A percentile compares a stretch with the other conserved stretches of the same genome.
These are phyloP conservation scores for Myxozyma mucilagina DNA, from an alignment of 805 yeast genomes.

Conservation along the genomic window DNA sequence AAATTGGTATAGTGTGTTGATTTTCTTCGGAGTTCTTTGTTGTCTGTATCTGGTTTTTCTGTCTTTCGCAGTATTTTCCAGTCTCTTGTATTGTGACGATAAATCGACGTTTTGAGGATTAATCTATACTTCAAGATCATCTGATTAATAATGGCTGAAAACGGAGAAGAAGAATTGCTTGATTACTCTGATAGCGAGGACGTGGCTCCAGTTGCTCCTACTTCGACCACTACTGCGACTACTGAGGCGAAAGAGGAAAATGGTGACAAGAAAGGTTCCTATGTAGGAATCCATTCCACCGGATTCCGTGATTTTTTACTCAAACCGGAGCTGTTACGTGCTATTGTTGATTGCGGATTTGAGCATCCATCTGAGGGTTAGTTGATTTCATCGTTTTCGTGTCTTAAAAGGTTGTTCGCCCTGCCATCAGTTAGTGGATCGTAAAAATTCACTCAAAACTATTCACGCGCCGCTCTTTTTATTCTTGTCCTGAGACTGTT, in stretches of 20 bases:
- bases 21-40: too few species aligned
- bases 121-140: neutral
- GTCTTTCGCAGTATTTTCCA: too few species aligned
- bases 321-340: slow-evolving; percentile 95
- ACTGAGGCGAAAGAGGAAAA: slow-evolving; percentile 45
- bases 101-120: too few species aligned
- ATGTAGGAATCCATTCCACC: slow-evolving; percentile 97
- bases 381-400: slow-evolving; percentile 37
- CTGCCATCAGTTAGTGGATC: neutral
- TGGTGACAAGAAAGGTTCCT: slow-evolving; percentile 86
- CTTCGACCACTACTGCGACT: slow-evolving; percentile 35
- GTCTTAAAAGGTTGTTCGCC: neutral
- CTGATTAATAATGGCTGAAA: slow-evolving; percentile 46
- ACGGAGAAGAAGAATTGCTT: slow-evolving; percentile 98
- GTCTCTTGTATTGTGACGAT: too few species aligned
- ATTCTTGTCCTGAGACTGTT: too few species aligned
- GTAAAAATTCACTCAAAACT: neutral
- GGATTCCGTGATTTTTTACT: slow-evolving; percentile 96
- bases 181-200: slow-evolving; percentile 99
- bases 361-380: slow-evolving; percentile 99
- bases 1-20: too few species aligned
- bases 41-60: too few species aligned
- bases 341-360: slow-evolving; percentile 98
- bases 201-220: slow-evolving; percentile 64
- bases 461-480: neutral